Percentiles rank a stretch among this genome's conserved stretches.
Conservation (phyloP, 1,284 basidiomycete species). For the Athelia psychrophila region DNA sequence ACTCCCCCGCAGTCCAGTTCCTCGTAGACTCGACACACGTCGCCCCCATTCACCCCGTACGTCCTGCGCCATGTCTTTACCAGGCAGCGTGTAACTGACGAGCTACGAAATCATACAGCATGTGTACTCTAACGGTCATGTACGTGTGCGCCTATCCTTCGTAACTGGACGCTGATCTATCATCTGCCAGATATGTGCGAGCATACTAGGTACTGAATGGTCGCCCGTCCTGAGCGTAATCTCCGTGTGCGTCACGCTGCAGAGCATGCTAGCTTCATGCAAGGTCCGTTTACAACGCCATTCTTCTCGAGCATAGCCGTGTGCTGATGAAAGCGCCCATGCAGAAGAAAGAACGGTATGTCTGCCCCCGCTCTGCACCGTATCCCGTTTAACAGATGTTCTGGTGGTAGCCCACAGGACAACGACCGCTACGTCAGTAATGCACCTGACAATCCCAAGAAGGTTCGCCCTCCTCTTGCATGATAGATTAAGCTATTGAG, state of each 20-base stretch:
- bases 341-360: conserved; percentile 5
- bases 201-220: conserved; percentile 84
- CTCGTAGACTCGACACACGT: conserved; percentile 59
- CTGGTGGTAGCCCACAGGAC: conserved; percentile 58
- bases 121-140: conserved; percentile 84
- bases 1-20: conserved; percentile 81
- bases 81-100: too few species aligned
- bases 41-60: conserved; percentile 73
- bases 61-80: conserved; percentile 22
- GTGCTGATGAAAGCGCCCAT: neutral
- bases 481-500: conserved; percentile 1
- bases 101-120: conserved; percentile 43
- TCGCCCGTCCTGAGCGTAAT: conserved; percentile 79
- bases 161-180: conserved; percentile 3
- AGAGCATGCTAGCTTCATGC: conserved; percentile 87
- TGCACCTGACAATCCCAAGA: conserved; percentile 87
- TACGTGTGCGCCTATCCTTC: conserved; percentile 30
- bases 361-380: neutral
- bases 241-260: conserved; percentile 76
- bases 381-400: neutral
- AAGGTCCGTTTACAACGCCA: conserved; percentile 59
- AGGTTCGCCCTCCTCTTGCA: conserved; percentile 41
- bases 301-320: neutral
- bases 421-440: conserved; percentile 76
- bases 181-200: conserved; percentile 68